Evolutionary conservation across 345 rosid genomes (phyloP), one percentile per base, ranked within the genome.

Genomic region (Passiflora organensis): DNA sequence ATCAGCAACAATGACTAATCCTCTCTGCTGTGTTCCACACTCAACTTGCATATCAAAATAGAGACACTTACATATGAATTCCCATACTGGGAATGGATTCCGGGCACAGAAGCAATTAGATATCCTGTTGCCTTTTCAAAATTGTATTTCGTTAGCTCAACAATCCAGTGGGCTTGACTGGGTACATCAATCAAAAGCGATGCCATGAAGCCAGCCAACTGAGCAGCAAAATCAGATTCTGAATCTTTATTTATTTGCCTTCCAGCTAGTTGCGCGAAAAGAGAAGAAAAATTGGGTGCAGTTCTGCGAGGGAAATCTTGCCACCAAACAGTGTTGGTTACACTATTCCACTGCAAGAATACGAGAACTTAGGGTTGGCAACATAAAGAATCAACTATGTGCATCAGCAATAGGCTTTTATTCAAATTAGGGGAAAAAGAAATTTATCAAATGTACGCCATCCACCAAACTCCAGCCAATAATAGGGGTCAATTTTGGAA

Each of bases 301-400:
- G 68, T 58, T 79, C 87, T 79, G 36, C 70, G 59, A 36, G 95
- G 97, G 55, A 91, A 91, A 74, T 91, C 96, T 91, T 91, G 96
- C 97, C 97, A 91, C 97, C 96, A 91, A 58, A 91, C 53, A 5
- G 89, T 85, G 73, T 91, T 91, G 51, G 97, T 91, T 68, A 87
- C 90, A 48, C 63, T 80, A 65, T 77, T 77, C 97, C 97, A 91
- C 97, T 91, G 89, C 47, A 72, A 56, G 39, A 60, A 32, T 53
- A 47, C 13, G 56, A 55, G 22, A 57, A 48, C 10, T 20, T 32
- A 60, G 69, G 32, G 62, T 65, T 60, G 51, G 48, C 13, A 66
- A 10, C 21, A 11, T 43, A 22, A 22, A 0, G 36, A 48, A 37
- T 47, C 20, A 19, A 16, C 17, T 22, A 23, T 22, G n/a, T 15